Evolutionary conservation across 2,329 filamentous ascomycete species (phyloP), one percentile per base, ranked within the genome.

Genomic region (Cladosporium sp.): DNA sequence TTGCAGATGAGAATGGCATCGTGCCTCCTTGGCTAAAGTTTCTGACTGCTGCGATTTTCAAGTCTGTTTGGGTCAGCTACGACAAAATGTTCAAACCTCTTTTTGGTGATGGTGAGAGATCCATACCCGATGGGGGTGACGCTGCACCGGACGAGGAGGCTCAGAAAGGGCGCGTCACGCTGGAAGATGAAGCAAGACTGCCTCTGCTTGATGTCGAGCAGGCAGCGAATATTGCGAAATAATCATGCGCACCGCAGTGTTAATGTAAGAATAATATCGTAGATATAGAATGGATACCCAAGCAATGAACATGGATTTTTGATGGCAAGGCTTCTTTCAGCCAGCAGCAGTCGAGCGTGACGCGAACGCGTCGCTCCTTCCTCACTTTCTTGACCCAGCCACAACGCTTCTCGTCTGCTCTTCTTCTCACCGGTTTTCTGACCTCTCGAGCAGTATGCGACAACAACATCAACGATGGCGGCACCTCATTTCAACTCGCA

Each of bases 81-180:
- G 90, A 92, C 78, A 67, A 60, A 0, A 74, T 86, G 21, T 89
- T 90, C 70, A 89, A 87, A 76, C 80, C 78, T 0, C 48, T 89
- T 0, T 97, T 96, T 81, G 94, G 94, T 0, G 91, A 98, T 74
- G 95, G 95, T 0, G 94, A 98, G 82, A 86, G 86, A 70, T 88
- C 85, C 0, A 73, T 82, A 11, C 68, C 72, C 18, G 71, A 74
- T 64, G 71, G 68, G 10, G 66, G 68, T 6, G 59, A 72, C 36
- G 68, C 36, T 61, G 58, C 59, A 30, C 23, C 53, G 34, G 60
- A 60, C 30, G 65, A 51, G 28, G 36, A 48, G 21, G 53, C 39
- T 26, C 49, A 64, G 26, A 23, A 39, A 25, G 63, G 34, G 28
- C 32, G 56, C 8, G 14, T 58, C 11, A 57, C 16, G 60, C 21